Evolutionary conservation across 768 basidiomycete species (phyloP), one percentile per base, ranked within the genome.

Genomic region (Kwoniella dendrophila): DNA sequence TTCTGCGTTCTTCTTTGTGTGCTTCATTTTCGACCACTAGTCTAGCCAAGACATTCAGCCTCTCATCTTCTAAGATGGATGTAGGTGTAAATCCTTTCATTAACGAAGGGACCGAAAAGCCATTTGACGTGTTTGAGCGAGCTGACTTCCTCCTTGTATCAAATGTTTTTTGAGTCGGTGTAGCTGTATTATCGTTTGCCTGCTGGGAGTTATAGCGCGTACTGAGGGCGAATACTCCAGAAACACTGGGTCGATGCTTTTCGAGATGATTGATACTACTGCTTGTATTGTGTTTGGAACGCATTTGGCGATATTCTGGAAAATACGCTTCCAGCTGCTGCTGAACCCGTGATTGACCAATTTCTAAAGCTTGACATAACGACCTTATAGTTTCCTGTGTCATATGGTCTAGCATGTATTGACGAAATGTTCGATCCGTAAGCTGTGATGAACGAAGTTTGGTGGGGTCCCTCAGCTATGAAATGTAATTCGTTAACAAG

Each of bases 381-480:
- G 63, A 53, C 8, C 29, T 24, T 8, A 63, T 48, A 12, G 63
- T 64, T 27, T 59, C 60, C 41, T 70, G 66, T 2, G 54, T 70
- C 65, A 73, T 70, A 40, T 76, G 56, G 50, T 76, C 74, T 6
- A 70, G 53, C 40, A 76, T 58, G 54, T 76, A 76, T 51, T 66
- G 70, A 4, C 68, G 65, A 67, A 71, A 76, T 22, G 74, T 76
- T 3, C 50, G 44, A 12, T 73, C 72, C n/a, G 67, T 70, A 3
- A 76, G 50, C 38, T 73, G 70, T 4, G 59, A 65, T 10, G 67
- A 62, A 32, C 67, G 63, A 1, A 76, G 52, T 33, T 64, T 59
- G 3, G 44, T 47, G n/a, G 72, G 72, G 27, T 68, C 67, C 14
- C 72, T 66, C n/a, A 76, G 68, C 72, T 75, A 47, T 10, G 47